These are phyloP conservation scores for Alternaria ventricosa DNA, from an alignment of 2,329 filamentous ascomycete genomes.

Conservation along the genomic window DNA sequence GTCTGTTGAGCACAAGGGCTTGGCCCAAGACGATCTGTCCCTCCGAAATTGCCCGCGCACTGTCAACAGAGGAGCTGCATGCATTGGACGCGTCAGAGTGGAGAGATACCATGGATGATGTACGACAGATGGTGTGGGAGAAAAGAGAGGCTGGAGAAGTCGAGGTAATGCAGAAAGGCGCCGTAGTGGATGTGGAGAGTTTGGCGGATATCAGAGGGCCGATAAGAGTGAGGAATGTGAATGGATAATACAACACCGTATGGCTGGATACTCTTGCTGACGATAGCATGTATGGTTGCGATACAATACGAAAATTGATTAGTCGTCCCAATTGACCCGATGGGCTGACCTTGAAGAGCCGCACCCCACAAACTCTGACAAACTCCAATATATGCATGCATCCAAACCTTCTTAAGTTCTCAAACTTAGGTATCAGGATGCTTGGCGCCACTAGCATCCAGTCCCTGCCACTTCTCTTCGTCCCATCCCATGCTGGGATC, in stretches of 20 bases:
- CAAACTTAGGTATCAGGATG: constrained; percentile 29
- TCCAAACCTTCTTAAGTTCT: background rate
- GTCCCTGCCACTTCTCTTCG: constrained; percentile 46
- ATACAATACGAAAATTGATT: constrained; percentile 6
- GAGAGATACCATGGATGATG: constrained; percentile 56
- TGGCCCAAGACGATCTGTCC: constrained; percentile 61
- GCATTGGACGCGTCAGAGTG: constrained; percentile 42
- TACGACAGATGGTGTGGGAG: constrained; percentile 53
- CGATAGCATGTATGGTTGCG: constrained; percentile 10
- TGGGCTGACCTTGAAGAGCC: constrained; percentile 6
- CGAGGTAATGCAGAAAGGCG: constrained; percentile 58
- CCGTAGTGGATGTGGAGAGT: constrained; percentile 43
- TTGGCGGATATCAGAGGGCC: constrained; percentile 54
- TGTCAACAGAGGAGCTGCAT: constrained; percentile 51
- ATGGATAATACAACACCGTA: background rate
- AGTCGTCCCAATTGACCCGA: constrained; percentile 4
- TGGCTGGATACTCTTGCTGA: background rate
- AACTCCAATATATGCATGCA: constrained; percentile 9
- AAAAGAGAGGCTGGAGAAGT: constrained; percentile 51
- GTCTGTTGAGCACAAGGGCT: constrained; percentile 40
- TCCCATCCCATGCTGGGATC: constrained; percentile 46
- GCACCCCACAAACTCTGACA: background rate
- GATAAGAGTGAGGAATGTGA: constrained; percentile 50
- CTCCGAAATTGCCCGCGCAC: constrained; percentile 57
- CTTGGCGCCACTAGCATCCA: constrained; percentile 46